These are phyloP conservation scores for Mycosarcoma maydis DNA, from an alignment of 1,284 basidiomycete species.

Conservation along the genomic window DNA sequence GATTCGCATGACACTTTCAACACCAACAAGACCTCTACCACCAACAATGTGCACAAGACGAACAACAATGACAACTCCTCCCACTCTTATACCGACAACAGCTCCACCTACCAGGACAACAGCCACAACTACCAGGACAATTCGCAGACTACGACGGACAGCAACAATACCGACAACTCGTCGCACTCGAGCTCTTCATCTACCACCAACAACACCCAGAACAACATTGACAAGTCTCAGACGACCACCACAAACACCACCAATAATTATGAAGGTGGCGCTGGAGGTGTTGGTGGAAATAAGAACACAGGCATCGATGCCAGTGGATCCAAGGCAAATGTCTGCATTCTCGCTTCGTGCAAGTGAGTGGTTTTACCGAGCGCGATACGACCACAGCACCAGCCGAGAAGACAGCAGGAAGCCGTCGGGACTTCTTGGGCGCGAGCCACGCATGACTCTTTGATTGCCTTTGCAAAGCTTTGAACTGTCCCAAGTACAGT, in stretches of 20 bases:
- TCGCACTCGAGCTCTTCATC: conserved; percentile 1
- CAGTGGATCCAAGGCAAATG: conserved; percentile 23
- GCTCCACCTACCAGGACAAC: conserved; percentile 10
- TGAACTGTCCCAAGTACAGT: too few species aligned
- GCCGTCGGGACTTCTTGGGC: too few species aligned
- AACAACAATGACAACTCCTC: conserved; percentile 15
- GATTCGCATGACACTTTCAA: conserved; percentile 26
- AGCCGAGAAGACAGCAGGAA: background rate
- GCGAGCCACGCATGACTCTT: too few species aligned
- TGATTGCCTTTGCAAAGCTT: too few species aligned
- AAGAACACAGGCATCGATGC: conserved; percentile 22
- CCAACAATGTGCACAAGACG: conserved; percentile 10
- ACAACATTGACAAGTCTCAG: conserved; percentile 13
- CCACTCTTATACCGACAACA: conserved; percentile 7
- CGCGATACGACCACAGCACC: too few species aligned
- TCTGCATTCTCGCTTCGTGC: conserved; percentile 28
- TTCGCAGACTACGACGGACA: conserved; percentile 5
- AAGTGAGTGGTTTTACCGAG: too few species aligned
- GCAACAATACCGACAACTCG: conserved; percentile 16
- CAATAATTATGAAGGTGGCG: conserved; percentile 3
- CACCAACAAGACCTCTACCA: conserved; percentile 7
- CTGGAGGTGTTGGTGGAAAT: background rate
- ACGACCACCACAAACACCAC: conserved; percentile 8
- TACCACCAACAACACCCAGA: conserved; percentile 8
- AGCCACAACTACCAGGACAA: conserved; percentile 14